Conservation (phyloP, 495 filamentous ascomycete genomes). For the Daldinia caldariorum region DNA sequence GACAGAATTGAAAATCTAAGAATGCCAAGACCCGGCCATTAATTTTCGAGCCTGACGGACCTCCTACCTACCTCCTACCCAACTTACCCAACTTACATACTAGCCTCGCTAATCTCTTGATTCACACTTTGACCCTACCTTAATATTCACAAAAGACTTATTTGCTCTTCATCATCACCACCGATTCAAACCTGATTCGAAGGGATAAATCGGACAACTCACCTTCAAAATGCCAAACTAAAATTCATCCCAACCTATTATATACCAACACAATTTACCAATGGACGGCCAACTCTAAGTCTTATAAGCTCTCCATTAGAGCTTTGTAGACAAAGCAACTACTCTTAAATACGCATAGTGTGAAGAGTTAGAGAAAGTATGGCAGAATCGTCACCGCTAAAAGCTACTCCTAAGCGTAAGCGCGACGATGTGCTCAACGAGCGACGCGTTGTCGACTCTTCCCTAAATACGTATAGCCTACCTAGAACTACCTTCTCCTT, state of each 20-base stretch:
- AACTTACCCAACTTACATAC: constrained; percentile 1
- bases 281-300: constrained; percentile 31
- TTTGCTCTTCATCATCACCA: neutral
- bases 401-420: constrained; percentile 61
- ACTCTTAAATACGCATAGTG: neutral
- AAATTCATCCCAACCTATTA: constrained; percentile 2
- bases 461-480: constrained; percentile 24
- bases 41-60: no score
- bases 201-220: neutral
- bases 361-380: constrained; percentile 19
- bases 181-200: neutral
- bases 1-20: no score
- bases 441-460: constrained; percentile 27
- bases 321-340: constrained; percentile 2
- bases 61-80: no score
- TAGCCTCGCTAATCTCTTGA: constrained; percentile 21
- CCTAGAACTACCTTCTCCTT: constrained; percentile 51
- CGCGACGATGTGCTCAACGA: constrained; percentile 48
- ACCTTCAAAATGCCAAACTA: constrained; percentile 4
- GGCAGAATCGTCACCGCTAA: constrained; percentile 43
- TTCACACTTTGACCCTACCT: constrained; percentile 3
- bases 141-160: neutral
- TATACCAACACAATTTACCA: constrained; percentile 7
- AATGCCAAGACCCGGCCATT: no score
- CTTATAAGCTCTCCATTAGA: constrained; percentile 15